Evolutionary conservation across 2,329 filamentous ascomycete genomes (phyloP), one percentile per base, ranked within the genome.

Genomic region (Aspergillus neotritici): DNA sequence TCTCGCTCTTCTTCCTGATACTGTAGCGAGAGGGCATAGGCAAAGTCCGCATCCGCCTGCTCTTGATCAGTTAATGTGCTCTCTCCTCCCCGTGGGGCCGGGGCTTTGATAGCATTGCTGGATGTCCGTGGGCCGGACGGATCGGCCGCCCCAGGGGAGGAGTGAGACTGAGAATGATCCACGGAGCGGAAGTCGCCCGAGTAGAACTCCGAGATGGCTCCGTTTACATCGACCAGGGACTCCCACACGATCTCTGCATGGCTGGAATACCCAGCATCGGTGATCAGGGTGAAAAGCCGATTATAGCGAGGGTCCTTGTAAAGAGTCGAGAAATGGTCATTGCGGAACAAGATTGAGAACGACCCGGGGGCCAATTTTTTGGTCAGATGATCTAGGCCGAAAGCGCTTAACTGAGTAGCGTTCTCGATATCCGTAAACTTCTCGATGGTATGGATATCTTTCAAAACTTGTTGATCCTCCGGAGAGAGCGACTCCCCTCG

Each of bases 241-340:
- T 98, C 93, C 93, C 93, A 98, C 0, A 98, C 87, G 10, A 98
- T 82, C 62, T 97, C 91, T 12, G 89, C 84, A 54, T 96, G 88
- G 8, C 76, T 79, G 9, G 85, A 83, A 59, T 94, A 98, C 1
- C 93, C 93, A 17, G 88, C 86, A 61, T 98, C 93, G 0, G 93
- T 97, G 11, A 98, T 89, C 3, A 98, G 71, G 0, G 86, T 88
- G 50, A 91, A 79, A 1, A 97, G 75, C 52, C 86, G 78, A 32
- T 80, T 75, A 0, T 83, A 87, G 34, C 82, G 72, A 0, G 91
- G 88, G 55, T 97, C 88, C 48, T 90, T 87, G 66, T 94, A 95
- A 0, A 98, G 66, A 0, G 91, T 97, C 33, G 88, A 89, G 60
- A 98, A 98, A 63, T 98, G 93, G 60, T 98, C 91, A 57, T 98